Percentiles rank a stretch among this genome's conserved stretches.
Evolutionary conservation across 202 grass and related monocot species (phyloP).

Genomic region (Digitaria exilis): DNA sequence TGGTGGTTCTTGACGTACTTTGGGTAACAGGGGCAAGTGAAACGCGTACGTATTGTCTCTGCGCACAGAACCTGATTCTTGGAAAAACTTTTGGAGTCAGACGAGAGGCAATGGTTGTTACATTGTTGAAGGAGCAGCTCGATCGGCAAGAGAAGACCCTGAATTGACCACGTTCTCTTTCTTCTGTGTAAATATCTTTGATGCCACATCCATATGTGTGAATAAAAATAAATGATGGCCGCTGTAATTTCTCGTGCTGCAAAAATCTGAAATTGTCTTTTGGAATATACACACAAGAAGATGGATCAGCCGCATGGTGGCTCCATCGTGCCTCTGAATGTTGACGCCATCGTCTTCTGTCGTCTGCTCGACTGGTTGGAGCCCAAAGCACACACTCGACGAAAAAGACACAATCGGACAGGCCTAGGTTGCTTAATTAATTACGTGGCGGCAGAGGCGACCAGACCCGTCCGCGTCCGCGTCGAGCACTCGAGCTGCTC

Average conservation of each 20-base stretch:
- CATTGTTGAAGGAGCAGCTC: neutral
- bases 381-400: neutral
- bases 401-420: neutral
- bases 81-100: neutral
- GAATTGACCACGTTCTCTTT: neutral
- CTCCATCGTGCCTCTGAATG: no score
- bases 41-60: neutral
- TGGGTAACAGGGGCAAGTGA: neutral
- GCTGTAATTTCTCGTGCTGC: no score
- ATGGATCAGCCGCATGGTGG: no score
- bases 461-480: no score
- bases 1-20: neutral
- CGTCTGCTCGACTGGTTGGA: no score
- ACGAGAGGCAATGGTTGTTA: neutral
- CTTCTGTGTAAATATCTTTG: neutral
- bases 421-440: neutral
- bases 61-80: neutral
- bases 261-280: no score
- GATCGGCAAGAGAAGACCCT: neutral
- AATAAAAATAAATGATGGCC: no score
- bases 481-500: no score
- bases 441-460: neutral
- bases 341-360: no score
- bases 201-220: no score
- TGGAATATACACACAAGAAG: no score